Percentiles rank a stretch among this genome's conserved stretches.
These are phyloP conservation scores for Cupressus sempervirens DNA, from an alignment of 75 land plant species.

Conservation along the genomic window DNA sequence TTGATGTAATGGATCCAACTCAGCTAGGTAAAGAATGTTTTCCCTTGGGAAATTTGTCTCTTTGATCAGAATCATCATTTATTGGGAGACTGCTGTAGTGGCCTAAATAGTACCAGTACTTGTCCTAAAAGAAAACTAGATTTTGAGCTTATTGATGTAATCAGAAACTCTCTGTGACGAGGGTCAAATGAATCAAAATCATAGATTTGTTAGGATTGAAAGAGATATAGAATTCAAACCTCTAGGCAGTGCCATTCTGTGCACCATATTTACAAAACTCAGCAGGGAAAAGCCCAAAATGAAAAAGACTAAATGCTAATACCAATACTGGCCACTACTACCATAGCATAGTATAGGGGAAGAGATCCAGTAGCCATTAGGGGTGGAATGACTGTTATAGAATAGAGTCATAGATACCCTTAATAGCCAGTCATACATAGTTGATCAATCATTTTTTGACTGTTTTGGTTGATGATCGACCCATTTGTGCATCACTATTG, in stretches of 20 bases:
- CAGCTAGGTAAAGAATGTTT: background rate
- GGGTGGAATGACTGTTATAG: too few species aligned
- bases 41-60: background rate
- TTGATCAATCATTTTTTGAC: too few species aligned
- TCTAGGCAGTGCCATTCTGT: conserved; percentile 7
- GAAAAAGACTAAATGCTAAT: background rate
- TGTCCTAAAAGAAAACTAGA: conserved; percentile 10
- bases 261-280: conserved; percentile 8
- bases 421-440: too few species aligned
- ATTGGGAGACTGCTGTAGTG: background rate
- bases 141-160: background rate
- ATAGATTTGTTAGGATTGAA: conserved; percentile 4
- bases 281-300: background rate
- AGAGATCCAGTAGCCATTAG: too few species aligned
- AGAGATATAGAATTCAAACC: conserved; percentile 5
- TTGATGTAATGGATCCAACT: conserved; percentile 4
- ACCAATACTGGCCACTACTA: background rate
- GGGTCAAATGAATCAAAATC: conserved; percentile 11
- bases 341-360: too few species aligned
- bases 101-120: conserved; percentile 9
- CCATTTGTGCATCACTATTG: too few species aligned
- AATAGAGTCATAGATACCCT: too few species aligned
- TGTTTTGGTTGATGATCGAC: too few species aligned
- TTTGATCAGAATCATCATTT: conserved; percentile 4
- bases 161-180: conserved; percentile 7